These are phyloP conservation scores for Penicillium cinerascens DNA, from an alignment of 495 filamentous ascomycete genomes.

Conservation along the genomic window DNA sequence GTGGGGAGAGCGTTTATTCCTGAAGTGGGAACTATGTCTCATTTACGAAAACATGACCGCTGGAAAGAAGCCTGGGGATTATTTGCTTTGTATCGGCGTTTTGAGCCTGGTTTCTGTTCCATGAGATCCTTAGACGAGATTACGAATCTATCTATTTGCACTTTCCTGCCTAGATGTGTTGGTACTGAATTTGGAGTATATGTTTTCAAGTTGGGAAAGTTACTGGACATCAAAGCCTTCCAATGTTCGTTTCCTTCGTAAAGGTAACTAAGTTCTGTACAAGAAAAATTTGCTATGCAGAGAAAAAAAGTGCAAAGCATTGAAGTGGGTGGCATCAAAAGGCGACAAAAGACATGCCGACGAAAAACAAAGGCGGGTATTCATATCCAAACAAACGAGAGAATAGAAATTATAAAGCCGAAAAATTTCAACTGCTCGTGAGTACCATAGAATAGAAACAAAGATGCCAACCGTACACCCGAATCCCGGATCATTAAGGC, in stretches of 20 bases:
- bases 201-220: background rate
- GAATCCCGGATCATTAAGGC: conserved; percentile 4
- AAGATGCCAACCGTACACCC: background rate
- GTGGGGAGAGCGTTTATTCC: background rate
- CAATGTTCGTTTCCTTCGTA: no score
- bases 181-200: background rate
- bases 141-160: conserved; percentile 13
- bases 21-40: background rate
- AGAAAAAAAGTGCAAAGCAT: conserved; percentile 3
- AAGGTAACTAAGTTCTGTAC: conserved; percentile 18
- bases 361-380: conserved; percentile 22
- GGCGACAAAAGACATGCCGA: conserved; percentile 9
- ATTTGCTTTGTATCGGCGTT: background rate
- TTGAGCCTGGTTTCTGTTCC: background rate
- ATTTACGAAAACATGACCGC: background rate
- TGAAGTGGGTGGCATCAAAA: background rate
- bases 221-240: background rate
- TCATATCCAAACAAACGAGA: conserved; percentile 19
- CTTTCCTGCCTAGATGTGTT: background rate
- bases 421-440: conserved; percentile 13
- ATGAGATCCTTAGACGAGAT: conserved; percentile 13
- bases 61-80: background rate
- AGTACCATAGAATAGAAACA: conserved; percentile 19
- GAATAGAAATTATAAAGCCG: conserved; percentile 1
- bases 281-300: conserved; percentile 4